Evolutionary conservation across 2,329 filamentous ascomycete genomes (phyloP), one percentile per base, ranked within the genome.

Genomic region (Falciphora oryzae): DNA sequence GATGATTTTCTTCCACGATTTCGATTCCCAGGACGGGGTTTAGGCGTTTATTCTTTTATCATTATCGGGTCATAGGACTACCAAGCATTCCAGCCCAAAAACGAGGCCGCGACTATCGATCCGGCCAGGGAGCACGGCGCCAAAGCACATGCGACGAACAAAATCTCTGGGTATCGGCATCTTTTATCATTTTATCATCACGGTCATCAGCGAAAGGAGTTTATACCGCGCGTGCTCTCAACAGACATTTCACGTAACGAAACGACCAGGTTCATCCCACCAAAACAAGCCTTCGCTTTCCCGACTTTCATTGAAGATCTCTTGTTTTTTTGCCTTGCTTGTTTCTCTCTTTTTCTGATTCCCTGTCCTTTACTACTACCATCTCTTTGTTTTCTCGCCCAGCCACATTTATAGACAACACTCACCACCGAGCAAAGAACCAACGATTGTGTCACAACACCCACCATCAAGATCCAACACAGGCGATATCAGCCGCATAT

Each of bases 241-340:
- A 53, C 44, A 53, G 44, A 53, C 22, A n/a, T 53, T 53, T 53
- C 44, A 53, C 44, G 44, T 53, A 53, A 53, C 44, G 44, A 53
- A n/a, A 53, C 44, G 44, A 53, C 44, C 44, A 53, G 22, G n/a
- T 25, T 25, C n/a, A 53, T 5, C 22, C 22, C 22, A 16, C 7
- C 25, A 27, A 27, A 27, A 35, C 53, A 66, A 66, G 58, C 63
- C 62, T 61, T 62, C 60, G 3, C 50, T 62, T 62, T 65, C 31
- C 59, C 27, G 64, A 64, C 63, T 65, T 57, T 67, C 65, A 53
- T 57, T 65, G 60, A 63, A 63, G 44, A 61, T 29, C 32, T 63
- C 50, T 57, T 32, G 16, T 62, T 57, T 59, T 57, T 63, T 56
- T n/a, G 11, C 29, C 27, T 28, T 32, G 56, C 59, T 64, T 32